phyloP scores from a whole-genome alignment of 805 yeast species.

The Huiozyma sinensis region DNA sequence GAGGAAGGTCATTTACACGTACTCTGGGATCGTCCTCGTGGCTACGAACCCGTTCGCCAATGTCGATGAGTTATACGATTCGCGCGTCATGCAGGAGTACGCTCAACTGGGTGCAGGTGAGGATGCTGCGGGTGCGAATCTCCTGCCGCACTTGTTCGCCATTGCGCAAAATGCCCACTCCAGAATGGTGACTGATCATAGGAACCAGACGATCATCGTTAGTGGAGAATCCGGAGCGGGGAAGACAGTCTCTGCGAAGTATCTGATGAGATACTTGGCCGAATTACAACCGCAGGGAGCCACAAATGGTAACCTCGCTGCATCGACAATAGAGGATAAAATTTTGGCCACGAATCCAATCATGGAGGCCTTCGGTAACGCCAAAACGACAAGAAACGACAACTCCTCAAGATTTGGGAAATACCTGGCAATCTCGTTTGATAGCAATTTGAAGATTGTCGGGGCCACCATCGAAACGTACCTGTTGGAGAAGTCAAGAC shows the following conservation, averaged over 20 bases:
- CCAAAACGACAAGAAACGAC: conserved; percentile 84
- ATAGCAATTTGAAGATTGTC: conserved; percentile 63
- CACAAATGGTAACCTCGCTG: conserved; percentile 40
- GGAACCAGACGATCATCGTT: conserved; percentile 91
- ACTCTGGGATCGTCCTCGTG: conserved; percentile 91
- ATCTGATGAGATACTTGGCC: conserved; percentile 95
- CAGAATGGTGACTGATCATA: conserved; percentile 76
- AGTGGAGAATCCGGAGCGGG: conserved; percentile 99
- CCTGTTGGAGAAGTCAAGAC: conserved; percentile 82
- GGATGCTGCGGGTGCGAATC: conserved; percentile 70
- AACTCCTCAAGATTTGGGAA: conserved; percentile 95
- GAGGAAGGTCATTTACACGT: conserved; percentile 84
- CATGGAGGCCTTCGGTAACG: conserved; percentile 89
- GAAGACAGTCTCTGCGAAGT: conserved; percentile 94
- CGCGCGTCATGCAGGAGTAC: conserved; percentile 86
- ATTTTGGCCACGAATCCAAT: conserved; percentile 93
- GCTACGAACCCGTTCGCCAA: conserved; percentile 94
- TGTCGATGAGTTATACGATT: conserved; percentile 81
- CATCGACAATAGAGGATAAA: conserved; percentile 78
- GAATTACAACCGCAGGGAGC: conserved; percentile 56
- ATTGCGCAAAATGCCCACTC: conserved; percentile 96
- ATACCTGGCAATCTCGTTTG: conserved; percentile 82
- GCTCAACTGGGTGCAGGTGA: conserved; percentile 38
- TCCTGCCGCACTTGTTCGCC: conserved; percentile 94
- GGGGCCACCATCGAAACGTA: conserved; percentile 94